Evolutionary conservation across 129 eudicot species (phyloP), one percentile per base, ranked within the genome.

Genomic region (Flaveria brownii): DNA sequence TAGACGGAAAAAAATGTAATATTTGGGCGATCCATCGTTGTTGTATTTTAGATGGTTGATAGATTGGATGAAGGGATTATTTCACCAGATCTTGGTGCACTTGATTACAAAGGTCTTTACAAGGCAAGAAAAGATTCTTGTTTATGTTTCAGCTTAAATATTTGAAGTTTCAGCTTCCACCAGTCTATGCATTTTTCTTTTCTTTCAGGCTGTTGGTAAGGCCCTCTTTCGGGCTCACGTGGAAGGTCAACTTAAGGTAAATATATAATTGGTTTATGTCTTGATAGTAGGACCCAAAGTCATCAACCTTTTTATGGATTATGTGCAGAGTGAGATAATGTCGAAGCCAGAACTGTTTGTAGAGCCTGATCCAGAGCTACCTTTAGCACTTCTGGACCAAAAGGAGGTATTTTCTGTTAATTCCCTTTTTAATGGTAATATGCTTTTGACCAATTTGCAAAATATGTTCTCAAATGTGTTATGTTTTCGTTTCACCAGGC

Each of bases 161-260:
- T 55, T 25, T 45, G 23, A 36, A 47, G 1, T 20, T 13, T 55
- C 80, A 45, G 82, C 74, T 47, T 78, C 45, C 63, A 30, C 17
- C 41, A 17, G 60, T 69, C 55, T 55, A 61, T 47, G 68, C 28
- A 6, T 1, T 22, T 42, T 64, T 71, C 71, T 39, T 77, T 70
- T 82, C 23, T 42, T 76, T 85, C 89, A 93, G 98, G 98, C 98
- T 74, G 98, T 93, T 75, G 96, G 97, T n/a, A 93, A 91, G 89
- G 98, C 98, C 81, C 91, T 93, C 71, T 93, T 93, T 79, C 88
- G 96, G 86, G 98, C 98, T 51, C 98, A 93, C 66, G 98, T 93
- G 13, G 98, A 93, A 84, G 98, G 98, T 72, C 97, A 87, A 86
- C 90, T 93, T 65, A 93, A 93, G 97, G 98, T 91, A 87, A 70